Evolutionary conservation across 306 rosid species (phyloP), one percentile per base, ranked within the genome.

Genomic region (Psophocarpus tetragonolobus): DNA sequence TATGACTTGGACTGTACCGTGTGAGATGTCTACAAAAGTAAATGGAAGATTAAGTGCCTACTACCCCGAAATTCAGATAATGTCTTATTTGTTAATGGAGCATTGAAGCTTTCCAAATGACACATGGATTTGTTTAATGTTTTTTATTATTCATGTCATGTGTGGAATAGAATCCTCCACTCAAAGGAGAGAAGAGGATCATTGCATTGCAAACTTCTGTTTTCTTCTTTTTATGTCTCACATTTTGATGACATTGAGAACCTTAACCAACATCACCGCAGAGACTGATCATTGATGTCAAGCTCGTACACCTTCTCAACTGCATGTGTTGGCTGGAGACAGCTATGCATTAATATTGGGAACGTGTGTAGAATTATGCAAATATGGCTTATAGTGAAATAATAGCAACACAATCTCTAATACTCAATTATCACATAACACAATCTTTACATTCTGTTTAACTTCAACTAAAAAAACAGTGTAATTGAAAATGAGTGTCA

Each of bases 261-360:
- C 50, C 51, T 47, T 68, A 68, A 56, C 63, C 71, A 68, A 78
- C 18, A 33, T 44, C 48, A 69, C 17, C 12, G 56, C 75, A 47
- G 18, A 18, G 30, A 70, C 13, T 35, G 26, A n/a, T 35, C 26
- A 32, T n/a, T 45, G 17, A 45, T 47, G 26, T 15, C 68, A 56
- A 70, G 18, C 75, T 48, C 30, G 30, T 30, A 20, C 27, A 29
- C 66, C 51, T 41, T 36, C 68, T 73, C 42, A 73, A 57, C 56
- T 56, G 42, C 68, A 36, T 39, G 17, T 8, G 36, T 64, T 26
- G 42, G 26, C 51, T 13, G 32, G 57, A 4, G 44, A 57, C 57
- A 41, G 78, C 67, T 58, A 58, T 58, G 44, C 18, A 38, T 27
- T 73, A 15, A 73, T 38, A 24, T 36, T 23, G 71, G 32, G 4